Conservation (phyloP, 257 asterid genomes). For the Primulina eburnea region DNA sequence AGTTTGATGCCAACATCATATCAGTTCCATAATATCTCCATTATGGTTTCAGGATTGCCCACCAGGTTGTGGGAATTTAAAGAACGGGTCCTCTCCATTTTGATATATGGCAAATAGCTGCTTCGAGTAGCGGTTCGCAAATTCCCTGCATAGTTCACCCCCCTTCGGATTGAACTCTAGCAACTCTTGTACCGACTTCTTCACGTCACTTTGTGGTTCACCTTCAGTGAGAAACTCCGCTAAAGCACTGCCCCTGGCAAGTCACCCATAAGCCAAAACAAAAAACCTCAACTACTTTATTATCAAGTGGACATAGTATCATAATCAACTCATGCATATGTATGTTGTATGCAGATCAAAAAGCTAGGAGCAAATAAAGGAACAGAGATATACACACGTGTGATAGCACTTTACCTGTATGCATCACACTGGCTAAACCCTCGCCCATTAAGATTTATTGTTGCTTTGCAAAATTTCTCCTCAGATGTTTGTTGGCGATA, state of each 20-base stretch:
- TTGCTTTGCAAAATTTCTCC: slow-evolving; percentile 42
- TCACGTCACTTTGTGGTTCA: slow-evolving; percentile 42
- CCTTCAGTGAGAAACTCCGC: slow-evolving; percentile 59
- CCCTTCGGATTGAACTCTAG: slow-evolving; percentile 35
- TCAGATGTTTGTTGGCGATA: slow-evolving; percentile 60
- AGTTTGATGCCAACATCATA: neutral
- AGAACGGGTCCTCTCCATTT: slow-evolving; percentile 51
- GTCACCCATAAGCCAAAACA: neutral
- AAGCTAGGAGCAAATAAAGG: neutral
- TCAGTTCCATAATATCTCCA: neutral
- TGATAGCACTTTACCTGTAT: slow-evolving; percentile 27
- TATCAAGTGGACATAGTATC: neutral
- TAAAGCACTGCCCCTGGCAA: slow-evolving; percentile 54
- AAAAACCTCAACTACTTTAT: neutral
- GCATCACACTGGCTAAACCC: slow-evolving; percentile 67
- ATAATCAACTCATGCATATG: no score
- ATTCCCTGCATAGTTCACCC: slow-evolving; percentile 36
- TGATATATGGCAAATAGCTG: slow-evolving; percentile 57
- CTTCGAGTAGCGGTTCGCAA: slow-evolving; percentile 50
- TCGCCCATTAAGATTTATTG: slow-evolving; percentile 40
- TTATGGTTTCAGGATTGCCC: neutral
- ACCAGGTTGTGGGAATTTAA: slow-evolving; percentile 30
- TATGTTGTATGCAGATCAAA: no score
- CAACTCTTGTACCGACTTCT: slow-evolving; percentile 51
- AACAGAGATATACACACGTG: neutral